Evolutionary conservation across 2,329 filamentous ascomycete genomes (phyloP), one percentile per base, ranked within the genome.

Genomic region (Epichloe festucae): DNA sequence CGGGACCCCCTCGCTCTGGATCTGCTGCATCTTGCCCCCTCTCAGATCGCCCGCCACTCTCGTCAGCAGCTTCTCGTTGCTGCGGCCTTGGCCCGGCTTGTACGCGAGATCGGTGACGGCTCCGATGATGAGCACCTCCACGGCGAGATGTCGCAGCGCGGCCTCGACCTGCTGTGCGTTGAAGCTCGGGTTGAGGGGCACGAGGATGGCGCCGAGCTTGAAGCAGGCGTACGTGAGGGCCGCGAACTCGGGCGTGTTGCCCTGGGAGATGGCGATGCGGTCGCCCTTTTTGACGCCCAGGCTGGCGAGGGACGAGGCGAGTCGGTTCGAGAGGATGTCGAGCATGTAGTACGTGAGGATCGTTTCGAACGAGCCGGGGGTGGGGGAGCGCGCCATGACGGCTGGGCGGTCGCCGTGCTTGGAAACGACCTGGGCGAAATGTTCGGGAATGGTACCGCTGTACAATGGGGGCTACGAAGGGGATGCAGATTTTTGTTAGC

Each of bases 131-230:
- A 97, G 75, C 57, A 93, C 78, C 47, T 80, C 76, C 12, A 82
- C 82, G 7, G 73, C 75, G 1, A 98, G 77, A 61, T 95, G 90
- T 8, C 76, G 76, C 31, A 97, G 73, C 0, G 90, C 91, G 3
- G 88, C 78, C 5, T 80, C 73, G 8, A 97, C 81, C 70, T 97
- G 93, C 5, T 72, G 67, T 3, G 80, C 75, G 58, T 89, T 95
- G 73, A 97, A 97, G 2, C 81, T 84, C 19, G 90, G 91, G 65
- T 98, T 97, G 23, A 97, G 70, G 0, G 91, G 93, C n/a, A 95
- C 90, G 55, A 97, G 73, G 48, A 97, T 80, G 23, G 88, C 91
- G n/a, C 93, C 93, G 10, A 97, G 77, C 68, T 97, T 97, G 73
- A 91, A 95, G 51, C 93, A 67, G 1, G 90, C 90, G 68, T 97